These are phyloP conservation scores for Apiotrichum veenhuisii DNA, from an alignment of 1,284 basidiomycete species.

Conservation along the genomic window DNA sequence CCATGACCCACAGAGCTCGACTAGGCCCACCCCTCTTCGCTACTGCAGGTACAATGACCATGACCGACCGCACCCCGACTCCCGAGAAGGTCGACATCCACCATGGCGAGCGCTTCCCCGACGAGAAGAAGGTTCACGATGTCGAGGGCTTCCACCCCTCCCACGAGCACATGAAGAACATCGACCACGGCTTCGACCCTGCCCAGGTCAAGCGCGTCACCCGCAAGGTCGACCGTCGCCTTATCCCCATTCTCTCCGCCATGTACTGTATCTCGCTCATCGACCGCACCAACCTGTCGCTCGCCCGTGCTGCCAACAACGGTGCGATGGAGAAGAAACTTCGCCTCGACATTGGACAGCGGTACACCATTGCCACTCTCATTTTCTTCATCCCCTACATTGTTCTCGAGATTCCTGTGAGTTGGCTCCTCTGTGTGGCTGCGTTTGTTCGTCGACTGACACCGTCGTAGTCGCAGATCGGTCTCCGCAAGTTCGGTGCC, in stretches of 20 bases:
- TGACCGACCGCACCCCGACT: background rate
- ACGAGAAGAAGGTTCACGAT: background rate
- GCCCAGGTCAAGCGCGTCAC: constrained; percentile 1
- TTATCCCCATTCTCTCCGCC: constrained; percentile 18
- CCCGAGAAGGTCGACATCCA: background rate
- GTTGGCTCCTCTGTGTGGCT: background rate
- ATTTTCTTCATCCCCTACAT: constrained; percentile 49
- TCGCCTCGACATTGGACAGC: constrained; percentile 36
- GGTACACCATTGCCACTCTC: constrained; percentile 44
- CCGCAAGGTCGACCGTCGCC: constrained; percentile 16
- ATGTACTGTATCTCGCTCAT: constrained; percentile 20
- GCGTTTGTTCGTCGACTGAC: background rate
- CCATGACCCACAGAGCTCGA: background rate
- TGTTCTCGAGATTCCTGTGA: constrained; percentile 39
- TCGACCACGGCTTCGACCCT: constrained; percentile 17
- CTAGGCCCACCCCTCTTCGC: background rate
- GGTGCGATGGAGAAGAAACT: constrained; percentile 30
- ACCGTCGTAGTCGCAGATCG: constrained; percentile 8
- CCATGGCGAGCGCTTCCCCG: background rate
- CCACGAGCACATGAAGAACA: background rate
- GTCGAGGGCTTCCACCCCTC: background rate
- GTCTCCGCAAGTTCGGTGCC: constrained; percentile 16
- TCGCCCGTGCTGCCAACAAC: constrained; percentile 28
- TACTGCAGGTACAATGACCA: background rate
- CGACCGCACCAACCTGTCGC: constrained; percentile 40